Evolutionary conservation across 2,329 filamentous ascomycete genomes (phyloP).

Genomic region (Aspergillus spinulosporus): DNA sequence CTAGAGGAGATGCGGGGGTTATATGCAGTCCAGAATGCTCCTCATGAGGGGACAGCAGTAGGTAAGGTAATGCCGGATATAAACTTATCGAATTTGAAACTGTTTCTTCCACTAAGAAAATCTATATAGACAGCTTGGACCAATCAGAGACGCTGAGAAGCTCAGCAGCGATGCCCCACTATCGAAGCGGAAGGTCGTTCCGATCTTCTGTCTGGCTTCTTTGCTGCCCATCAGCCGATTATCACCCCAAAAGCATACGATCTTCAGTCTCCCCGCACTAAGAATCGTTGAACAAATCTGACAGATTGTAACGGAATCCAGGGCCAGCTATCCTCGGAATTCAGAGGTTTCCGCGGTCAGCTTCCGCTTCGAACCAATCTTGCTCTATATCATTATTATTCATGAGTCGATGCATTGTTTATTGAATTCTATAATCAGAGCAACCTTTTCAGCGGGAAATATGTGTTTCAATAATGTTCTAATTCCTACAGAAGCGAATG

Average conservation of each 20-base stretch:
- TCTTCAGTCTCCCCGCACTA: slow-evolving; percentile 1
- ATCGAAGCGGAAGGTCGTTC: slow-evolving; percentile 8
- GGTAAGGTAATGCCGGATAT: not conserved
- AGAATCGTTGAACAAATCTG: not conserved
- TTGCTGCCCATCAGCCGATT: not conserved
- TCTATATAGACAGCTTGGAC: slow-evolving; percentile 6
- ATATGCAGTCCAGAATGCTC: slow-evolving; percentile 2
- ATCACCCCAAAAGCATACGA: not conserved
- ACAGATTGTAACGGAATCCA: not conserved
- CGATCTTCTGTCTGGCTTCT: not conserved
- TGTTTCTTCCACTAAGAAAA: not conserved
- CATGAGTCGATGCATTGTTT: not conserved
- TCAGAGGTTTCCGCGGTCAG: slow-evolving; percentile 5
- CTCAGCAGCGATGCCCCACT: slow-evolving; percentile 4
- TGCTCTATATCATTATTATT: not conserved
- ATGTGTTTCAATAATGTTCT: not conserved
- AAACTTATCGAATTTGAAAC: not conserved
- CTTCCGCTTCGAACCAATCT: not conserved
- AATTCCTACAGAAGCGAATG: not conserved
- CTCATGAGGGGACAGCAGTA: slow-evolving; percentile 11
- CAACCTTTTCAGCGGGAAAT: not conserved
- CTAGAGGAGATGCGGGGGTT: slow-evolving; percentile 11
- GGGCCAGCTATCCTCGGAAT: not conserved
- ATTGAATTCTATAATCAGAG: not conserved
- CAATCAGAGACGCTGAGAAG: slow-evolving; percentile 2